These are phyloP conservation scores for Clitocybe nebularis DNA, from an alignment of 1,284 basidiomycete genomes.

Conservation along the genomic window DNA sequence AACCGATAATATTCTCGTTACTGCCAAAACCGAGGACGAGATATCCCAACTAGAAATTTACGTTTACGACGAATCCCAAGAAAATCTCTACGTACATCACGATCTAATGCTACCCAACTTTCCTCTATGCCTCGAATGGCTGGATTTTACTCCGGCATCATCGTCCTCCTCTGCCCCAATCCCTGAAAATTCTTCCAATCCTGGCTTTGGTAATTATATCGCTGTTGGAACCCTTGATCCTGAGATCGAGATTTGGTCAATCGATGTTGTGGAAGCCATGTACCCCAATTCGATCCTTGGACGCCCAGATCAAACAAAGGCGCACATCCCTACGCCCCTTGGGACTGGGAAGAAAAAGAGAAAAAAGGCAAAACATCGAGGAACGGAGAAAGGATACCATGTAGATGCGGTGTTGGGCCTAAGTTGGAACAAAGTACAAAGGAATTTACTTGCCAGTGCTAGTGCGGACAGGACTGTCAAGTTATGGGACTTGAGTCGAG, in stretches of 20 bases:
- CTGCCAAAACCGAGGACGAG: conserved; percentile 96
- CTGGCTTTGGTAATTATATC: conserved; percentile 82
- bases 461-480: conserved; percentile 96
- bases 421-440: conserved; percentile 88
- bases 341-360: conserved; percentile 95
- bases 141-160: conserved; percentile 82
- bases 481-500: conserved; percentile 90
- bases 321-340: conserved; percentile 70
- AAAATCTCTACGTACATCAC: conserved; percentile 96
- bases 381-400: conserved; percentile 72
- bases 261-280: conserved; percentile 91
- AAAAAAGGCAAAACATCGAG: conserved; percentile 78
- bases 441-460: conserved; percentile 89
- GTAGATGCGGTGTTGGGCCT: conserved; percentile 91
- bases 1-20: conserved; percentile 89
- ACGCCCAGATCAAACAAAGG: conserved; percentile 79
- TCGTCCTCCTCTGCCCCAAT: conserved; percentile 35
- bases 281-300: conserved; percentile 94
- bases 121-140: conserved; percentile 98
- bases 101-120: conserved; percentile 97
- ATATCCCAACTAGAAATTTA: conserved; percentile 95
- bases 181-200: conserved; percentile 28
- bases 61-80: conserved; percentile 89
- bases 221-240: conserved; percentile 98
- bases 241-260: conserved; percentile 98